Evolutionary conservation across 352 stramenopile species (phyloP).

Genomic region (Lagenidium giganteum): DNA sequence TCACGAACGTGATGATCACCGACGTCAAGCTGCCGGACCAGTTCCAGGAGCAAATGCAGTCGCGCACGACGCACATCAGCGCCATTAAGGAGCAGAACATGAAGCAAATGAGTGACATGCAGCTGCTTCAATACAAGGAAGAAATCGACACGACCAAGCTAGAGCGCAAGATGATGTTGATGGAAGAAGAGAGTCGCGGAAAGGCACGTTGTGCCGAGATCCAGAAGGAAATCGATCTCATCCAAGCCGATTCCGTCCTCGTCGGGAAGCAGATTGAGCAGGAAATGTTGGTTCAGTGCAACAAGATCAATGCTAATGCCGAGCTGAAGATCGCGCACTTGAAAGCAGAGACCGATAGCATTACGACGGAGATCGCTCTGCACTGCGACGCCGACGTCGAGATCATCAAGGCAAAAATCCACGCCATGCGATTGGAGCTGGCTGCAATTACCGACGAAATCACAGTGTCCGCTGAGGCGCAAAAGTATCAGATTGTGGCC

Average conservation of each 20-base stretch:
- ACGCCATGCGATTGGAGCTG: conserved; percentile 19
- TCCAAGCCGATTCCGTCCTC: conserved; percentile 4
- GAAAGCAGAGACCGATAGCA: conserved; percentile 22
- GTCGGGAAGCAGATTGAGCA: not conserved
- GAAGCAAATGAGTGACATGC: too few species aligned
- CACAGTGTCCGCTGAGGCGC: conserved; percentile 18
- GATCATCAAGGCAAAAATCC: conserved; percentile 20
- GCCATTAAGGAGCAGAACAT: too few species aligned
- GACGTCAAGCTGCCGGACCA: too few species aligned
- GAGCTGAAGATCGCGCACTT: conserved; percentile 23
- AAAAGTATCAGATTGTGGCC: conserved; percentile 23
- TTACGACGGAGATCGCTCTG: conserved; percentile 23
- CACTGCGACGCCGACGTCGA: conserved; percentile 25
- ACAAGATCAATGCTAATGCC: conserved; percentile 21
- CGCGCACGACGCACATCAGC: too few species aligned
- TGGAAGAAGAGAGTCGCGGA: too few species aligned
- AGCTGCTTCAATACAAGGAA: too few species aligned
- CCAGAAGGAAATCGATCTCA: conserved; percentile 2
- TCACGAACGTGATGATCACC: too few species aligned
- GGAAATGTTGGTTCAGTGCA: conserved; percentile 12
- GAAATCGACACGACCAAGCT: too few species aligned
- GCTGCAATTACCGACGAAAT: conserved; percentile 19
- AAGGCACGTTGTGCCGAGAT: too few species aligned
- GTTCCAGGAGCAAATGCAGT: too few species aligned
- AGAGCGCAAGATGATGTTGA: too few species aligned